Percentiles rank a stretch among this genome's conserved stretches.
These are phyloP conservation scores for Neonectria punicea DNA, from an alignment of 2,329 filamentous ascomycete species.

Conservation along the genomic window DNA sequence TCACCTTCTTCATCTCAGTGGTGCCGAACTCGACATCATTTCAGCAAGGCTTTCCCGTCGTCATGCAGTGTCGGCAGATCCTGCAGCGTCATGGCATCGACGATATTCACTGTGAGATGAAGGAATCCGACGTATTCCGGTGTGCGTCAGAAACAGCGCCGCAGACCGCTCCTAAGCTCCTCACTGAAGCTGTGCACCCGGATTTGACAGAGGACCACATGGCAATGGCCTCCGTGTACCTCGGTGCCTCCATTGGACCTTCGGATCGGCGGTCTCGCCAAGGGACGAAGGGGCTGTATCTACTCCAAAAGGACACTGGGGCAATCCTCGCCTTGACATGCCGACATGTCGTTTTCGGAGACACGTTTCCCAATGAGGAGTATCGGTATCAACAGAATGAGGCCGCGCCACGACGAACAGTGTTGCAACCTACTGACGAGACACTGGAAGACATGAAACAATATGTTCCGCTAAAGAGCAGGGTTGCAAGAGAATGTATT, in stretches of 20 bases:
- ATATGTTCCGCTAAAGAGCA: no score
- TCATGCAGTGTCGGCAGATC: constrained; percentile 5
- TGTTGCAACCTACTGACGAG: constrained; percentile 17
- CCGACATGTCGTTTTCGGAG: constrained; percentile 17
- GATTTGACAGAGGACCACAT: background rate
- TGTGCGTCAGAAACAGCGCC: background rate
- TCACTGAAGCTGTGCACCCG: background rate
- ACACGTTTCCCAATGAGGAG: background rate
- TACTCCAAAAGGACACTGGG: background rate
- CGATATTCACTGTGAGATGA: constrained; percentile 17
- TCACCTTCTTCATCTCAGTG: constrained; percentile 22
- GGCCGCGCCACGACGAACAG: background rate
- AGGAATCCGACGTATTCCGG: constrained; percentile 2
- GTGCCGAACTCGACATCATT: constrained; percentile 5
- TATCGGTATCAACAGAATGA: background rate
- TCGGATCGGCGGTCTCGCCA: background rate
- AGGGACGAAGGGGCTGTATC: constrained; percentile 22
- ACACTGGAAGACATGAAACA: background rate
- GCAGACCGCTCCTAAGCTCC: background rate
- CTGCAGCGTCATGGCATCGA: background rate
- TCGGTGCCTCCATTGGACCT: constrained; percentile 2
- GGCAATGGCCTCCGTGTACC: background rate
- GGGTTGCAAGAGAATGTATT: background rate
- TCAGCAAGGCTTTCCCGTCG: background rate
- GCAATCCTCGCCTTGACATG: constrained; percentile 12